Base-by-base conservation (phyloP, 441 rosid species). In the Erysimum cheiri region DNA sequence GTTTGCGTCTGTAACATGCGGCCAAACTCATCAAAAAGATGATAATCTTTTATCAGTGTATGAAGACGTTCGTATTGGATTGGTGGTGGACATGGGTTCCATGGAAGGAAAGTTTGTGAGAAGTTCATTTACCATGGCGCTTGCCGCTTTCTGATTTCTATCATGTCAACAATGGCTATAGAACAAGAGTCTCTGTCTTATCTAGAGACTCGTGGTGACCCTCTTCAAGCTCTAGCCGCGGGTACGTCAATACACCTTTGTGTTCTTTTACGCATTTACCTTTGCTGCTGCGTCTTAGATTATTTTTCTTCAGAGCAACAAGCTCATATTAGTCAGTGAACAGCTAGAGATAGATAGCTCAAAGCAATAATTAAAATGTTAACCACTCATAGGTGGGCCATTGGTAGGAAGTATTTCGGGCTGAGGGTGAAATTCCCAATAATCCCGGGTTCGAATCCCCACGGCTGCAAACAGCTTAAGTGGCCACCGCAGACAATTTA, bases 141-240 rank as follows among this genome's bases (percentile, higher is more conserved):
- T n/a, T n/a, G n/a, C n/a, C 47, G 17, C 47, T 41, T 41, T 41
- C 47, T 41, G 19, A 41, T 41, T 41, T 41, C 47, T 41, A 41
- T 41, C 3, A 41, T 41, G 9, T 41, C 47, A 41, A 41, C 8
- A 39, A 39, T 12, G 47, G 47, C 47, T 41, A 41, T 41, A 41
- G 15, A 41, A 41, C 47, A 41, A n/a, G 47, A 6, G 47, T 41
- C 19, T 41, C 19, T n/a, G 4, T 41, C 17, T 13, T 41, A 41
- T 1, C 47, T 1, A 41, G 47, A 41, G 47, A 41, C 19, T 41
- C 47, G 14, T 41, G 47, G 47, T 41, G 47, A 41, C 47, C 47
- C 47, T 41, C 47, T 41, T 11, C 47, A 41, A n/a, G 47, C 47
- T 41, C 19, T 41, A 5, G 47, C 47, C 3, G 47, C 47, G n/a